phyloP scores from a whole-genome alignment of 352 stramenopile species.

The Pythium angustatum region DNA sequence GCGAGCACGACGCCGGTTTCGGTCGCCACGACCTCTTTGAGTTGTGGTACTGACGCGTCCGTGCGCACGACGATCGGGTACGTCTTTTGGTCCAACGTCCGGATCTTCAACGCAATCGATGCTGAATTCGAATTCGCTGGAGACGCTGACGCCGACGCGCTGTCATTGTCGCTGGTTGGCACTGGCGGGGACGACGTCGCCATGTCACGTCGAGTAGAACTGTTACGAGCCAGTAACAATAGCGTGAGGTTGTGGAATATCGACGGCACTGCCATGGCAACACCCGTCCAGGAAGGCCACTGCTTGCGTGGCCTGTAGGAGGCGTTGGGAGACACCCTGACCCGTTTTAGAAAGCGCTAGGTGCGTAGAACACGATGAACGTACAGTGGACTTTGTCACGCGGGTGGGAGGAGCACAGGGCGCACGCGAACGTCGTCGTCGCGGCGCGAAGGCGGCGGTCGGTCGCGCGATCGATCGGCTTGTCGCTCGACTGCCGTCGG shows the following conservation, averaged over 20 bases:
- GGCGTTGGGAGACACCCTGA: not conserved
- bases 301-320: slow-evolving; percentile 8
- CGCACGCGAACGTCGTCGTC: not conserved
- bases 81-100: slow-evolving; percentile 81
- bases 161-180: no score
- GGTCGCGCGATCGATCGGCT: not conserved
- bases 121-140: no score
- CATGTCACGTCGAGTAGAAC: no score
- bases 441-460: no score
- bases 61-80: slow-evolving; percentile 68
- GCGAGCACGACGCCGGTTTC: slow-evolving; percentile 73
- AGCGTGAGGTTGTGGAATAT: no score
- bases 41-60: slow-evolving; percentile 67
- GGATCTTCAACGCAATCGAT: slow-evolving; percentile 73
- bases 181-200: no score
- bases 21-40: slow-evolving; percentile 68
- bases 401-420: no score
- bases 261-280: no score
- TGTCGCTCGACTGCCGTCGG: not conserved
- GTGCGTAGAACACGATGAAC: not conserved
- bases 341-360: not conserved
- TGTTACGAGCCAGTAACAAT: no score
- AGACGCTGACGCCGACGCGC: no score
- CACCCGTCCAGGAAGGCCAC: no score
- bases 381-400: no score